Base-by-base conservation (phyloP, 768 basidiomycete genomes). In the Lepiota subincarnata region DNA sequence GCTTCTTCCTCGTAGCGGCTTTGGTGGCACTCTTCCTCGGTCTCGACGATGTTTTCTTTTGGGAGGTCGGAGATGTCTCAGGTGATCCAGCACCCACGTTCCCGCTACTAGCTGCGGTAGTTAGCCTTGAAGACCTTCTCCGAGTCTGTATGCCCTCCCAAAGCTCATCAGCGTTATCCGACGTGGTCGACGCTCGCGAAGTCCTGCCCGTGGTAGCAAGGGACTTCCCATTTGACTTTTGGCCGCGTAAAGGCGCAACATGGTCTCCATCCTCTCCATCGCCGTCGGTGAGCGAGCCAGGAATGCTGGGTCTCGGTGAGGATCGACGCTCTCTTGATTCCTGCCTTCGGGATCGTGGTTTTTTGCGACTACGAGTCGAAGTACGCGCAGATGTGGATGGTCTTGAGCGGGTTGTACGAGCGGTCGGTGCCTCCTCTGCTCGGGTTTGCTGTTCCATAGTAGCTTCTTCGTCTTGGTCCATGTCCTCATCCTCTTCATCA, bases 91-190 rank as follows among this genome's bases (percentile, higher is more conserved):
- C 63, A 55, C 58, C 55, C 6, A 60, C 53, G 31, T 44, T 55
- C 12, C 53, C 49, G n/a, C 37, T 12, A 50, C 67, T 69, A 3
- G 61, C 61, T 3, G 60, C 60, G 11, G 62, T 63, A 22, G 71
- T 66, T 53, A 79, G 54, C 53, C 77, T 70, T 18, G 76, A 73
- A 22, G 77, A 79, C 53, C 77, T 62, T 51, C 77, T 65, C 55
- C 76, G 66, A 5, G 73, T 74, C 57, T 68, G 67, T 8, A 67
- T 57, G 6, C 67, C 70, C 48, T 69, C 71, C 31, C 48, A 63
- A 54, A 54, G 39, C 18, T 70, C 70, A 37, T 70, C 71, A 19
- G 64, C 65, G 11, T 62, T 41, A 47, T 73, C 72, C 16, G 66
- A 66, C 2, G 38, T 42, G 3, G 58, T 57, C 36, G 66, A 68